phyloP scores from a whole-genome alignment of 768 basidiomycete species.

The Suillus ampliporus region DNA sequence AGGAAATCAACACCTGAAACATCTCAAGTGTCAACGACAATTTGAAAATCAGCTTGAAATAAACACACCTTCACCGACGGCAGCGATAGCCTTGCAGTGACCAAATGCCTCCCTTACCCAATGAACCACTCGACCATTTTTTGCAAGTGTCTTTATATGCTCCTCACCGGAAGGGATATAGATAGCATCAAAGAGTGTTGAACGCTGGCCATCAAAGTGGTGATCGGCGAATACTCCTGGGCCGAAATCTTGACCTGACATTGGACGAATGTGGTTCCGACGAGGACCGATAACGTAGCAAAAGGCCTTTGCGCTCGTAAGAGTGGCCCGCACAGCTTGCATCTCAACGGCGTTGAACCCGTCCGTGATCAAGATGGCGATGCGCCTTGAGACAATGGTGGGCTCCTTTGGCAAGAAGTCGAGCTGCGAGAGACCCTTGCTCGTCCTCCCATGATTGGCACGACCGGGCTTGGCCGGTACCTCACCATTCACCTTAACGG shows the following conservation, averaged over 20 bases:
- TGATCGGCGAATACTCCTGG: slow-evolving; percentile 61
- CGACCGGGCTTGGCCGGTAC: slow-evolving; percentile 57
- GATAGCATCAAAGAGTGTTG: slow-evolving; percentile 84
- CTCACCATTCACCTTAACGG: slow-evolving; percentile 64
- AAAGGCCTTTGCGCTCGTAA: slow-evolving; percentile 59
- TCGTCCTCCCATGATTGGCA: slow-evolving; percentile 62
- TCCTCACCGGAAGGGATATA: slow-evolving; percentile 74
- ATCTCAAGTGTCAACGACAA: slow-evolving; percentile 8
- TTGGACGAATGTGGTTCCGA: slow-evolving; percentile 51
- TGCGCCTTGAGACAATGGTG: slow-evolving; percentile 67
- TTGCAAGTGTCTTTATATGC: slow-evolving; percentile 60
- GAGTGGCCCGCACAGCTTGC: slow-evolving; percentile 56
- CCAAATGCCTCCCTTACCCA: slow-evolving; percentile 87
- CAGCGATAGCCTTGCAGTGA: slow-evolving; percentile 85
- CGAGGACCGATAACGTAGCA: slow-evolving; percentile 73
- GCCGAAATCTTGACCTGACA: slow-evolving; percentile 34
- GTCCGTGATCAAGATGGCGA: slow-evolving; percentile 79
- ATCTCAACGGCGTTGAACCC: slow-evolving; percentile 72
- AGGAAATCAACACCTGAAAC: slow-evolving; percentile 54
- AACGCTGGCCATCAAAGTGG: slow-evolving; percentile 77
- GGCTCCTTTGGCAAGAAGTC: slow-evolving; percentile 59
- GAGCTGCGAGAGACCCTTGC: slow-evolving; percentile 62
- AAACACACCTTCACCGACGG: slow-evolving; percentile 65
- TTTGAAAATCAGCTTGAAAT: slow-evolving; percentile 5
- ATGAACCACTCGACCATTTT: slow-evolving; percentile 76